Conservation (phyloP, 1,284 basidiomycete genomes). For the Hymenochaete sp. region DNA sequence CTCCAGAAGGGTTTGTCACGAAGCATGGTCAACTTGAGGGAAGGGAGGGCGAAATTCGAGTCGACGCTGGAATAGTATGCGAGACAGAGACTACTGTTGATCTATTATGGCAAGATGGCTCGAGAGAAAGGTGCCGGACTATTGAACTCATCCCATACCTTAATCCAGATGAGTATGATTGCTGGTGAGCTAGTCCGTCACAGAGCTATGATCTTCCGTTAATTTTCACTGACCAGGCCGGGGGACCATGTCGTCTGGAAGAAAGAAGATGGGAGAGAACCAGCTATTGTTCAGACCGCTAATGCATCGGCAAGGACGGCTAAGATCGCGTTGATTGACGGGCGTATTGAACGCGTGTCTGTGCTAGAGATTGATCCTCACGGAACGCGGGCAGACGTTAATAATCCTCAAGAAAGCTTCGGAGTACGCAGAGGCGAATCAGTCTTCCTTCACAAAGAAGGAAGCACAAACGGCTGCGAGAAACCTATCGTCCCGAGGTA, state of each 20-base stretch:
- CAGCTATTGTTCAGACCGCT: slow-evolving; percentile 75
- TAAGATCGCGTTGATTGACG: slow-evolving; percentile 46
- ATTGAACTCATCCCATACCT: slow-evolving; percentile 72
- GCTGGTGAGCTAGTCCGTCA: slow-evolving; percentile 48
- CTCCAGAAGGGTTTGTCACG: slow-evolving; percentile 40
- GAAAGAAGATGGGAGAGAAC: slow-evolving; percentile 55
- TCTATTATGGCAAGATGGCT: slow-evolving; percentile 88
- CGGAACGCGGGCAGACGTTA: slow-evolving; percentile 34
- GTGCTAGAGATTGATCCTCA: slow-evolving; percentile 84
- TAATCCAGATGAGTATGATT: slow-evolving; percentile 79
- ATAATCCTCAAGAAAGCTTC: slow-evolving; percentile 42
- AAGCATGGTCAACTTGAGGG: slow-evolving; percentile 45
- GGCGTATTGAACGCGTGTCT: slow-evolving; percentile 59
- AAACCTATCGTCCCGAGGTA: slow-evolving; percentile 50
- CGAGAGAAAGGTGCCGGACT: slow-evolving; percentile 48
- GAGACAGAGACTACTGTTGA: slow-evolving; percentile 63
- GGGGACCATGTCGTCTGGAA: slow-evolving; percentile 89
- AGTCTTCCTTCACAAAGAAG: slow-evolving; percentile 68
- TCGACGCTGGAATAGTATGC: slow-evolving; percentile 54
- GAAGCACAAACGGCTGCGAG: slow-evolving; percentile 57
- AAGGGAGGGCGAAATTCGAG: slow-evolving; percentile 36
- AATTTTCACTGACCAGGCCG: slow-evolving; percentile 47
- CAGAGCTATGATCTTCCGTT: slow-evolving; percentile 6
- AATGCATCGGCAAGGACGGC: slow-evolving; percentile 68
- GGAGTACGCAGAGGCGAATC: slow-evolving; percentile 78